Conservation (phyloP, 2,329 filamentous ascomycete species). For the Claviceps digitariae region DNA sequence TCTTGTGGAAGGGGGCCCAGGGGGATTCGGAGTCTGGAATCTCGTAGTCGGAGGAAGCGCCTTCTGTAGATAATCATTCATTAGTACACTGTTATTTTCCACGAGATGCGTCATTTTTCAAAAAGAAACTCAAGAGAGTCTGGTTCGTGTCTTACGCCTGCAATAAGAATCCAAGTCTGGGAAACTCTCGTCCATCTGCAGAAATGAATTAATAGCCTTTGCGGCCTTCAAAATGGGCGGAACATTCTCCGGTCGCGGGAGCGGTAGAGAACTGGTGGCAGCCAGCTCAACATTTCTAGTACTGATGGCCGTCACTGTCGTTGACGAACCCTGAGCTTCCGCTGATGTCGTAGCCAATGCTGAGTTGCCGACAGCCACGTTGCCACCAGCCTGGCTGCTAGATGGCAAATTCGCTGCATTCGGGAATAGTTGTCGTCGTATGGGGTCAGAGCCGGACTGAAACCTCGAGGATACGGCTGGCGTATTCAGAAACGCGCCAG, state of each 20-base stretch:
- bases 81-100: constrained; percentile 5
- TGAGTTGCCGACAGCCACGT: constrained; percentile 8
- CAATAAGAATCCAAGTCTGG: constrained; percentile 85
- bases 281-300: constrained; percentile 16
- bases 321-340: constrained; percentile 2
- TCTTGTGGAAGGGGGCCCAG: constrained; percentile 83
- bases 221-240: constrained; percentile 70
- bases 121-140: neutral
- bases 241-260: constrained; percentile 33
- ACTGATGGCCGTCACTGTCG: constrained; percentile 13
- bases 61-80: constrained; percentile 45
- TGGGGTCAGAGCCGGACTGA: constrained; percentile 29
- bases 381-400: constrained; percentile 2
- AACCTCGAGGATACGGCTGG: constrained; percentile 46
- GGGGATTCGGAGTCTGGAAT: constrained; percentile 51
- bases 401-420: constrained; percentile 15
- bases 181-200: constrained; percentile 65
- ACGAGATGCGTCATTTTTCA: too few relatives aligned
- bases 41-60: constrained; percentile 86
- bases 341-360: neutral
- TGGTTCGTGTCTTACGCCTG: constrained; percentile 49
- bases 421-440: constrained; percentile 38
- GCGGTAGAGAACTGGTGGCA: constrained; percentile 23
- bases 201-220: constrained; percentile 65
- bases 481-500: constrained; percentile 64